phyloP scores from a whole-genome alignment of 164 flowering plant species.

The Magnolia sinica region DNA sequence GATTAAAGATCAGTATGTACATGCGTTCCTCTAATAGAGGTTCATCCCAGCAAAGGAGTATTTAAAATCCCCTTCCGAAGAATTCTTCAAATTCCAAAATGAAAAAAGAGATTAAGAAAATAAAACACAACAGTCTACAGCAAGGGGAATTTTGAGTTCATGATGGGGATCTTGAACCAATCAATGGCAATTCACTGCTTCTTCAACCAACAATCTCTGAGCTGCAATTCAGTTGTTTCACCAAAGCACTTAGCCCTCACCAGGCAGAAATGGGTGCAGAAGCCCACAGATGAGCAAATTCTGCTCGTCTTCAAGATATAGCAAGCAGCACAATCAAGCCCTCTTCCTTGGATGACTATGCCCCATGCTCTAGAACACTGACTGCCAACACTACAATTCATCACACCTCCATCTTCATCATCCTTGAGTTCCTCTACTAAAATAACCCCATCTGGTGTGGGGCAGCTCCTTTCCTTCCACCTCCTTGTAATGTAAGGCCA shows the following conservation, averaged over 20 bases:
- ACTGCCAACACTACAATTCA: background rate
- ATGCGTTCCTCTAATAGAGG: too few relatives aligned
- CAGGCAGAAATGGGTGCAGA: slow-evolving; percentile 39
- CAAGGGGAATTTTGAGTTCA: too few relatives aligned
- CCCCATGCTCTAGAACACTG: slow-evolving; percentile 24
- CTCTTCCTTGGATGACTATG: slow-evolving; percentile 36
- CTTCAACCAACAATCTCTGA: slow-evolving; percentile 29
- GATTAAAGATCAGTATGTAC: too few relatives aligned
- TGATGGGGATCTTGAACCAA: too few relatives aligned
- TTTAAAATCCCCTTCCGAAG: too few relatives aligned
- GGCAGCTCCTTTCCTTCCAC: slow-evolving; percentile 19
- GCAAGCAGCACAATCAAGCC: slow-evolving; percentile 22
- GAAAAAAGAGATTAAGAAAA: too few relatives aligned
- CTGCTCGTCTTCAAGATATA: slow-evolving; percentile 38
- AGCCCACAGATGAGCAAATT: slow-evolving; percentile 24
- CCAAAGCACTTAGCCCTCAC: slow-evolving; percentile 31
- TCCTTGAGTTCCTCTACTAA: slow-evolving; percentile 29
- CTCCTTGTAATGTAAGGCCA: slow-evolving; percentile 28
- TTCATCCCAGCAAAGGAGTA: too few relatives aligned
- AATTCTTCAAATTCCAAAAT: too few relatives aligned
- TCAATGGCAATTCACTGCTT: background rate
- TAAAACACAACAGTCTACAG: too few relatives aligned
- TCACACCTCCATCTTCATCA: background rate
- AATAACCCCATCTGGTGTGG: slow-evolving; percentile 32
- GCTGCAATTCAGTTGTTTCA: slow-evolving; percentile 24